These are phyloP conservation scores for Linaria vulgaris DNA, from an alignment of 257 asterid genomes.

Conservation along the genomic window DNA sequence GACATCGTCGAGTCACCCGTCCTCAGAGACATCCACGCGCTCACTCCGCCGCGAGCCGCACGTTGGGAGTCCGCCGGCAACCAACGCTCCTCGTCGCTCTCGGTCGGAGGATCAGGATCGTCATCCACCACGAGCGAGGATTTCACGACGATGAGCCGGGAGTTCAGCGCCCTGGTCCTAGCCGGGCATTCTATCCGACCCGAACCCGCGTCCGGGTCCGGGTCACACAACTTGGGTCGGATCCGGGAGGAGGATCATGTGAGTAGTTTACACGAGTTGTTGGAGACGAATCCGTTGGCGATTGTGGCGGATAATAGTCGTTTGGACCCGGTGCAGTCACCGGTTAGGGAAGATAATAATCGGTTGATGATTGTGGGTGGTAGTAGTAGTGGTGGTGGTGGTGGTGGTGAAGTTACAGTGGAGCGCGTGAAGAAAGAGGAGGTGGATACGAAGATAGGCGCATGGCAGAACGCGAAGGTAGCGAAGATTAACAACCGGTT, in stretches of 20 bases:
- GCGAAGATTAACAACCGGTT: conserved; percentile 83
- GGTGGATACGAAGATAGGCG: conserved; percentile 77
- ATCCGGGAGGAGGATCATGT: conserved; percentile 62
- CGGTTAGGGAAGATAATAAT: conserved; percentile 25
- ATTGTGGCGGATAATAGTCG: conserved; percentile 56
- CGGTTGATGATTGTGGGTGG: conserved; percentile 9
- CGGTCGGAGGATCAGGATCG: conserved; percentile 21
- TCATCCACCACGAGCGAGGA: conserved; percentile 44
- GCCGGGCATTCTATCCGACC: conserved; percentile 53
- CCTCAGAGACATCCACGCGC: conserved; percentile 77
- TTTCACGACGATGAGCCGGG: conserved; percentile 75
- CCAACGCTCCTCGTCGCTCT: conserved; percentile 51
- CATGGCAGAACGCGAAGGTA: conserved; percentile 84
- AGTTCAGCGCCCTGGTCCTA: conserved; percentile 65
- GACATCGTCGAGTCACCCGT: conserved; percentile 25
- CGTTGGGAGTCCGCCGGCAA: conserved; percentile 52
- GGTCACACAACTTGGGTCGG: conserved; percentile 38
- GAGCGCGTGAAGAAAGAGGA: conserved; percentile 84
- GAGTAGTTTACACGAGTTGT: conserved; percentile 18
- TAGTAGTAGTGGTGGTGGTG: background rate
- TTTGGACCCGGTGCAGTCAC: conserved; percentile 31
- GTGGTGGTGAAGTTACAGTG: conserved; percentile 38
- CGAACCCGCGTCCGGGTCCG: conserved; percentile 32
- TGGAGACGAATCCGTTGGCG: conserved; percentile 70
- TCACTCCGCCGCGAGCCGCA: conserved; percentile 60